Evolutionary conservation across 192 early-diverging fungal species (phyloP).

Genomic region (Podila epigama): DNA sequence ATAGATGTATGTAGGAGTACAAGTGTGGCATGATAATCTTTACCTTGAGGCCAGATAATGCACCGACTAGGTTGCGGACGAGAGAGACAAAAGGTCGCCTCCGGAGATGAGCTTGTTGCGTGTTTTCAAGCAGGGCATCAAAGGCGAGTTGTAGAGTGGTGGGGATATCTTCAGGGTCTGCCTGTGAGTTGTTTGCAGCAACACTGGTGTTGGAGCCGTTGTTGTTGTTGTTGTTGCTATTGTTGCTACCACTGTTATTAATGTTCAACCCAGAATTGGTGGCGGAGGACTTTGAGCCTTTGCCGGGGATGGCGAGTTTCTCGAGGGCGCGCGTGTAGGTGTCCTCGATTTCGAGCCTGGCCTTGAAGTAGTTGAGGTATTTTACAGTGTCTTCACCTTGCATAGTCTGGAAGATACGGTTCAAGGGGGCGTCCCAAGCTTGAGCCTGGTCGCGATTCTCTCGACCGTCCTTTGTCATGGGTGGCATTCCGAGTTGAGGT

Average conservation of each 20-base stretch:
- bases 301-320: conserved; percentile 11
- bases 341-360: conserved; percentile 38
- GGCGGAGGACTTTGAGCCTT: conserved; percentile 12
- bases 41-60: conserved; percentile 31
- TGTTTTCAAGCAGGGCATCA: conserved; percentile 19
- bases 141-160: conserved; percentile 38
- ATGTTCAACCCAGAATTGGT: too few species aligned
- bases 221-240: neutral
- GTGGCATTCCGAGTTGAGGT: conserved; percentile 34
- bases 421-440: conserved; percentile 33
- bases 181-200: neutral
- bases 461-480: conserved; percentile 34
- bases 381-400: conserved; percentile 41
- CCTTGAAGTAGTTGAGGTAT: conserved; percentile 37
- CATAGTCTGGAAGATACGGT: conserved; percentile 45
- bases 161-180: conserved; percentile 44
- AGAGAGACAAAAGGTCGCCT: conserved; percentile 22
- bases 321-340: conserved; percentile 30
- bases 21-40: too few species aligned
- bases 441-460: conserved; percentile 37
- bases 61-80: conserved; percentile 13
- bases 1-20: too few species aligned
- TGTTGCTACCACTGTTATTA: neutral
- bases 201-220: neutral
- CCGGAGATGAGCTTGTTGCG: conserved; percentile 5